phyloP scores from a whole-genome alignment of 2,329 filamentous ascomycete species.

The Alternaria tenuissima region DNA sequence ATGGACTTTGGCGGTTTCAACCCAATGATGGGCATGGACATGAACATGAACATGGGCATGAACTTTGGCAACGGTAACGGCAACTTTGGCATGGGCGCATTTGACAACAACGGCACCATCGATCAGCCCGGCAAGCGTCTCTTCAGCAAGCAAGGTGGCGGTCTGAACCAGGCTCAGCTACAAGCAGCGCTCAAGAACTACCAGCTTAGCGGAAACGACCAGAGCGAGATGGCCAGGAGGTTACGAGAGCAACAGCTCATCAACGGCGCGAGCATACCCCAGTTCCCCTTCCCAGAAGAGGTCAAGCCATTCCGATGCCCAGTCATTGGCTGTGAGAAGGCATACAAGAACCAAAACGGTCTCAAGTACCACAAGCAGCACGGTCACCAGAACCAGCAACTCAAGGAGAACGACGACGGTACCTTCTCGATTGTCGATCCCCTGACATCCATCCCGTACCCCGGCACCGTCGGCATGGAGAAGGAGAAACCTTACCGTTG shows the following conservation, averaged over 20 bases:
- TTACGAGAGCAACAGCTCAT: slow-evolving; percentile 71
- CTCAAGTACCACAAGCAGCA: slow-evolving; percentile 91
- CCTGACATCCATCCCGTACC: slow-evolving; percentile 91
- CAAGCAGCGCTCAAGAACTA: slow-evolving; percentile 78
- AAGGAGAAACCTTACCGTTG: slow-evolving; percentile 99
- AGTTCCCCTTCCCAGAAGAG: slow-evolving; percentile 71
- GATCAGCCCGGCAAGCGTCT: slow-evolving; percentile 94
- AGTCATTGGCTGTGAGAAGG: slow-evolving; percentile 98
- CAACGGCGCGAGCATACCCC: slow-evolving; percentile 56
- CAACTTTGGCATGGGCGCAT: slow-evolving; percentile 54
- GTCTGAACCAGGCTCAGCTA: slow-evolving; percentile 71
- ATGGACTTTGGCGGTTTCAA: slow-evolving; percentile 66
- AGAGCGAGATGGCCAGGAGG: slow-evolving; percentile 75
- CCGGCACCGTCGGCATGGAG: slow-evolving; percentile 98
- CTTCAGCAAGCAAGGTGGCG: slow-evolving; percentile 81
- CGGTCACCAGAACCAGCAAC: slow-evolving; percentile 93
- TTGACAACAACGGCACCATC: slow-evolving; percentile 64
- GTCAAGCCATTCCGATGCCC: slow-evolving; percentile 98
- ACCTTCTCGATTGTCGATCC: slow-evolving; percentile 99
- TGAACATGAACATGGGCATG: slow-evolving; percentile 46
- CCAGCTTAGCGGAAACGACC: slow-evolving; percentile 69
- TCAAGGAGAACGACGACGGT: slow-evolving; percentile 95
- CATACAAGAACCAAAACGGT: slow-evolving; percentile 99
- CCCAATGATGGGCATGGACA: slow-evolving; percentile 45
- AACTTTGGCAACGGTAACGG: slow-evolving; percentile 39